These are phyloP conservation scores for Penicillium coprophilum DNA, from an alignment of 495 filamentous ascomycete genomes.

Conservation along the genomic window DNA sequence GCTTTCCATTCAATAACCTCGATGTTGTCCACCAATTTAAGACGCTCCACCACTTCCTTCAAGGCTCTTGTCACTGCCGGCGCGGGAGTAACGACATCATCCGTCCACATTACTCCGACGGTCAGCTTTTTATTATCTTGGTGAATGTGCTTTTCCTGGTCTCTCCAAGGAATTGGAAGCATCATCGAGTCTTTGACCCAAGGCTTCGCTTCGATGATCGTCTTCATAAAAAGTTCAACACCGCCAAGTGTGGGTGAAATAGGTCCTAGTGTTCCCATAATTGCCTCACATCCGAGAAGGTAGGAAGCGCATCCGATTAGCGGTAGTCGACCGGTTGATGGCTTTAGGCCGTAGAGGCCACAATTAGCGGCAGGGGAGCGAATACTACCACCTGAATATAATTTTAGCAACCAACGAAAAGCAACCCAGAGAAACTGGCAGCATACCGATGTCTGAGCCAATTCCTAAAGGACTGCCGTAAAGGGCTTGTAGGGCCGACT, in stretches of 20 bases:
- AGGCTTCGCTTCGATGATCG: conserved; percentile 50
- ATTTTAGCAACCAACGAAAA: background rate
- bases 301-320: conserved; percentile 15
- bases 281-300: conserved; percentile 46
- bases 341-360: conserved; percentile 34
- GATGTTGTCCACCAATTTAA: background rate
- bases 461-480: conserved; percentile 34
- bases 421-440: background rate
- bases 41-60: background rate
- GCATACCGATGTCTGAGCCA: conserved; percentile 36
- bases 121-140: background rate
- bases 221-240: conserved; percentile 56
- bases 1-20: conserved; percentile 6
- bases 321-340: conserved; percentile 30
- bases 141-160: conserved; percentile 3
- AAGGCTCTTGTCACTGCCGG: conserved; percentile 1
- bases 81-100: conserved; percentile 1
- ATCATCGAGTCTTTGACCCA: conserved; percentile 40
- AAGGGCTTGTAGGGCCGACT: conserved; percentile 36
- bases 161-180: conserved; percentile 3
- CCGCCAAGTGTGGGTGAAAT: conserved; percentile 55
- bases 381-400: conserved; percentile 25
- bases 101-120: conserved; percentile 3
- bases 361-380: conserved; percentile 33
- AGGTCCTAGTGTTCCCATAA: conserved; percentile 54